phyloP scores from a whole-genome alignment of 495 filamentous ascomycete genomes.

The Mytilinidion resinicola region DNA sequence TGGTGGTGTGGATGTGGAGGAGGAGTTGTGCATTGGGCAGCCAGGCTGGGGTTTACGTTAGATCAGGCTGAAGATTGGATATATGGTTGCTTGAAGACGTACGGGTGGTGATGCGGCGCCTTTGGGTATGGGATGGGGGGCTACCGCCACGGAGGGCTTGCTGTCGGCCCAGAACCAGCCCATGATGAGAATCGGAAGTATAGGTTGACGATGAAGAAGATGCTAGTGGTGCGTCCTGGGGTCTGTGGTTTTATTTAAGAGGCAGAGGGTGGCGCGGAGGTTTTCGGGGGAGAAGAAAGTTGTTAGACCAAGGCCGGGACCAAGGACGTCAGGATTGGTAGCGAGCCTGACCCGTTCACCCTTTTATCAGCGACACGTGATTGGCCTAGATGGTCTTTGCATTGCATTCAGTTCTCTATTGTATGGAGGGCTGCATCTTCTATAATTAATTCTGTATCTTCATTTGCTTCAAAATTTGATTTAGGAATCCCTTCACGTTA shows the following conservation, averaged over 20 bases:
- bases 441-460: too few species aligned
- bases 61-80: constrained; percentile 30
- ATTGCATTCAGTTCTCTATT: too few species aligned
- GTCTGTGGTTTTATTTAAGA: background rate
- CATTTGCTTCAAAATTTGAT: too few species aligned
- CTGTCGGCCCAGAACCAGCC: constrained; percentile 98
- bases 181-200: constrained; percentile 47
- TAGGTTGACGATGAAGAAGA: background rate
- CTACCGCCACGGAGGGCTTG: constrained; percentile 34
- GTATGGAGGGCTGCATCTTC: too few species aligned
- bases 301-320: too few species aligned
- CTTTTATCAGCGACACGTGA: too few species aligned
- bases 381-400: too few species aligned
- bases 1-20: constrained; percentile 35
- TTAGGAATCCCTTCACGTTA: too few species aligned
- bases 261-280: background rate
- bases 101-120: constrained; percentile 59
- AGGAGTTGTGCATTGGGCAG: constrained; percentile 83
- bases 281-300: background rate
- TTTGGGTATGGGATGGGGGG: constrained; percentile 40
- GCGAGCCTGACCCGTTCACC: too few species aligned
- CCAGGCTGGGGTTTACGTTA: constrained; percentile 52
- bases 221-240: background rate
- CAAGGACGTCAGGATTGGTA: too few species aligned
- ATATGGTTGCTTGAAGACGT: constrained; percentile 36